These are phyloP conservation scores for Quercus mongolica DNA, from an alignment of 306 rosid species.

Conservation along the genomic window DNA sequence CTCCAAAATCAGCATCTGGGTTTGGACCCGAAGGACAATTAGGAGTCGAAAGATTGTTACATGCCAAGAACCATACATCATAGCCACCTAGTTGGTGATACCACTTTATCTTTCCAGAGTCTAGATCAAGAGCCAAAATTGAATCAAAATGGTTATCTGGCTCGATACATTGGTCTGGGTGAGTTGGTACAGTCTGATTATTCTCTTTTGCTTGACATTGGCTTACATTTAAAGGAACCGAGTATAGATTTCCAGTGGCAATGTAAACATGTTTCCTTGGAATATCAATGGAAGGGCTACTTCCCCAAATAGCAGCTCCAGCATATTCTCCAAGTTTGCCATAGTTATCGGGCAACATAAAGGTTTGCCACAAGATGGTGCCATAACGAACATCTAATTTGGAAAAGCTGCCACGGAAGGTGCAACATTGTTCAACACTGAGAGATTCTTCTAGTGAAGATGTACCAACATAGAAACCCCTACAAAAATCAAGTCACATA, in stretches of 20 bases:
- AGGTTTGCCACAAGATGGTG: slow-evolving; percentile 48
- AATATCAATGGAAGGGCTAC: slow-evolving; percentile 65
- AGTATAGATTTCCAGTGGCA: slow-evolving; percentile 56
- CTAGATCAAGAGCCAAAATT: slow-evolving; percentile 57
- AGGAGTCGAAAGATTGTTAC: slow-evolving; percentile 31
- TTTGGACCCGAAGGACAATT: slow-evolving; percentile 46
- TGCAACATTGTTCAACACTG: slow-evolving; percentile 36
- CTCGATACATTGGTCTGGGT: slow-evolving; percentile 44
- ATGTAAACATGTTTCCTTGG: slow-evolving; percentile 39
- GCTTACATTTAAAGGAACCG: slow-evolving; percentile 32
- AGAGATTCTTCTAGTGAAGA: slow-evolving; percentile 39
- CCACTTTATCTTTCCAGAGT: slow-evolving; percentile 48
- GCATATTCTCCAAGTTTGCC: slow-evolving; percentile 33
- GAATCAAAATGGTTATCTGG: slow-evolving; percentile 54
- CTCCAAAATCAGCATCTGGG: slow-evolving; percentile 58
- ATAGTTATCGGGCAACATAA: slow-evolving; percentile 47
- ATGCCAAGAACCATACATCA: slow-evolving; percentile 58
- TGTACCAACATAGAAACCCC: slow-evolving; percentile 30
- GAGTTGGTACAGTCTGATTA: slow-evolving; percentile 34
- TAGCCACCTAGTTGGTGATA: slow-evolving; percentile 61
- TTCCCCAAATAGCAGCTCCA: slow-evolving; percentile 70
- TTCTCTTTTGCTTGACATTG: slow-evolving; percentile 44
- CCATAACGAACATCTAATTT: slow-evolving; percentile 36
- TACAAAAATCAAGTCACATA: too few species aligned
- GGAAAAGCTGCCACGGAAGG: slow-evolving; percentile 48